phyloP scores from a whole-genome alignment of 345 rosid species.

The Eucalyptus grandis region DNA sequence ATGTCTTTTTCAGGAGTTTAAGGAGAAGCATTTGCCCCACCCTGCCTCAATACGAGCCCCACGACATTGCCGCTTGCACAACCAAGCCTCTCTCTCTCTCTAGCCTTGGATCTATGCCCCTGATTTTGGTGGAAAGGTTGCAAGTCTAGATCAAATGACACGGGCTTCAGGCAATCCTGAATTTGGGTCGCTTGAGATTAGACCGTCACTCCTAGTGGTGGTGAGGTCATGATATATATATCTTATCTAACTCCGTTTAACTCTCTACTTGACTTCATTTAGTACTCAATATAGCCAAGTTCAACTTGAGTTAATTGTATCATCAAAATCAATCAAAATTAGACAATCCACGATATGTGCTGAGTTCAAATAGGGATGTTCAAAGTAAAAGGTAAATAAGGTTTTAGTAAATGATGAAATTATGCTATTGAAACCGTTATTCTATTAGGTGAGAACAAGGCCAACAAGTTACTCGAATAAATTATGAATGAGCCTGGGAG shows the following conservation, averaged over 20 bases:
- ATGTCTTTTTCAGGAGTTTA: not conserved
- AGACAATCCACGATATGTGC: not conserved
- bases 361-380: not conserved
- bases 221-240: not conserved
- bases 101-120: not conserved
- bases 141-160: not conserved
- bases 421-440: not conserved
- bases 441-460: not conserved
- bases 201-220: rapidly evolving
- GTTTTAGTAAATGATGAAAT: not conserved
- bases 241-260: not conserved
- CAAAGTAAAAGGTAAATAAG: not conserved
- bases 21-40: not conserved
- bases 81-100: not conserved
- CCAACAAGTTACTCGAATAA: not conserved
- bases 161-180: not conserved
- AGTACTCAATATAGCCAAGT: not conserved
- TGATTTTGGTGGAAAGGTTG: not conserved
- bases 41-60: not conserved
- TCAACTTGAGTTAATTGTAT: not conserved
- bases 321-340: not conserved
- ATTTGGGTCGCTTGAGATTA: not conserved
- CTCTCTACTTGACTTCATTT: not conserved
- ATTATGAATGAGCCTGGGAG: not conserved
- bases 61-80: not conserved